A percentile compares a stretch with the other conserved stretches of the same genome.
Conservation (phyloP, 1,284 basidiomycete species). For the Melampsora allii-populina region DNA sequence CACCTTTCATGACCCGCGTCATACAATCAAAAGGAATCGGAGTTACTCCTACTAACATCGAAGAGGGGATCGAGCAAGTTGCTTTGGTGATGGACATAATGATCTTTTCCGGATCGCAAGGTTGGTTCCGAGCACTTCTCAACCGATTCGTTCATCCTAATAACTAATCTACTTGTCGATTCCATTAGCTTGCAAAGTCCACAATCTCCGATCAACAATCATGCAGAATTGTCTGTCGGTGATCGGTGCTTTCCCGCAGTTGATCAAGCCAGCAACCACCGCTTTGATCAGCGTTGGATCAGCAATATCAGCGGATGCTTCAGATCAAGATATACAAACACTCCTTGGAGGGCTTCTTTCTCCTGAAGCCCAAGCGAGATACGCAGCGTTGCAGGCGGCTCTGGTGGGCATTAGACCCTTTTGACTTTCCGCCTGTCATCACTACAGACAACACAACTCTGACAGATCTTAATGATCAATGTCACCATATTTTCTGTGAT, state of each 20-base stretch:
- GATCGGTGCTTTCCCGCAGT: conserved; percentile 72
- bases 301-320: conserved; percentile 68
- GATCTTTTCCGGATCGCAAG: conserved; percentile 78
- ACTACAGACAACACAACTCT: neutral
- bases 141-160: neutral
- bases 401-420: conserved; percentile 7
- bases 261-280: conserved; percentile 80
- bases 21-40: conserved; percentile 67
- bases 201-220: conserved; percentile 49
- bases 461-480: neutral
- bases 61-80: conserved; percentile 81
- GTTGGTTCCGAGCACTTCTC: conserved; percentile 56
- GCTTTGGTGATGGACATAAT: conserved; percentile 79
- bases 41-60: conserved; percentile 59
- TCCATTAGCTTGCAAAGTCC: conserved; percentile 46
- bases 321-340: conserved; percentile 62
- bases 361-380: conserved; percentile 86
- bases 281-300: conserved; percentile 79
- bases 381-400: conserved; percentile 84
- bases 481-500: neutral
- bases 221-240: conserved; percentile 72
- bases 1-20: conserved; percentile 72
- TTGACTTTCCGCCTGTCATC: neutral
- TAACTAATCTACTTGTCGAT: neutral
- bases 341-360: conserved; percentile 72